A percentile compares a stretch with the other conserved stretches of the same genome.
Conservation (phyloP, 1,139 yeast genomes). For the Lodderomyces jiufengensis region DNA sequence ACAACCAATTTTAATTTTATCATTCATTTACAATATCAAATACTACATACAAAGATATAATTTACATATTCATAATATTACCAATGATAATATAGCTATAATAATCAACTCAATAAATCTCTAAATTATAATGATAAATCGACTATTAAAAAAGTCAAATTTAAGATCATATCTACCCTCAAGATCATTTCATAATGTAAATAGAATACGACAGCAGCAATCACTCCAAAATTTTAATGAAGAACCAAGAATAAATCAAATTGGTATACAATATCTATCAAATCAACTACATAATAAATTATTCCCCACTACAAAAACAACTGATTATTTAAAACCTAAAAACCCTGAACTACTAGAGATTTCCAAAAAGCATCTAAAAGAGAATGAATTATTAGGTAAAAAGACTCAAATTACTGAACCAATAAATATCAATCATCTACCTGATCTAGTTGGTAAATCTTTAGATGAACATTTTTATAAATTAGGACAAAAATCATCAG, state of each 20-base stretch:
- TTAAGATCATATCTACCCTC: neutral
- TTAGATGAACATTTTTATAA: conserved; percentile 83
- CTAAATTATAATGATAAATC: neutral
- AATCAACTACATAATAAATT: conserved; percentile 54
- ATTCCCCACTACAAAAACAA: conserved; percentile 43
- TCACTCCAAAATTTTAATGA: conserved; percentile 14
- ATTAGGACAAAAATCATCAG: conserved; percentile 58
- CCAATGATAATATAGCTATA: conserved; percentile 1
- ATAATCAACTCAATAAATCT: neutral
- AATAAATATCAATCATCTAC: conserved; percentile 56
- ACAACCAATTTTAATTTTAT: too few relatives aligned
- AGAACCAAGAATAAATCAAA: conserved; percentile 57
- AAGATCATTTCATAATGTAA: conserved; percentile 1
- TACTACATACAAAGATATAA: too few relatives aligned
- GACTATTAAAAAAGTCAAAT: neutral
- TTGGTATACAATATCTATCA: conserved; percentile 68
- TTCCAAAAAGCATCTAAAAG: conserved; percentile 58
- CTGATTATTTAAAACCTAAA: conserved; percentile 23
- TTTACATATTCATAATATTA: too few relatives aligned
- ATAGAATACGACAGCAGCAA: conserved; percentile 12
- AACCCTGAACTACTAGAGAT: conserved; percentile 46
- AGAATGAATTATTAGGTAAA: conserved; percentile 74
- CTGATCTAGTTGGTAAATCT: conserved; percentile 62
- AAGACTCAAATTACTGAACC: conserved; percentile 66
- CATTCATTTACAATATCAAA: too few relatives aligned